phyloP scores from a whole-genome alignment of 2,329 filamentous ascomycete species.

The Tolypocladium nubicola region DNA sequence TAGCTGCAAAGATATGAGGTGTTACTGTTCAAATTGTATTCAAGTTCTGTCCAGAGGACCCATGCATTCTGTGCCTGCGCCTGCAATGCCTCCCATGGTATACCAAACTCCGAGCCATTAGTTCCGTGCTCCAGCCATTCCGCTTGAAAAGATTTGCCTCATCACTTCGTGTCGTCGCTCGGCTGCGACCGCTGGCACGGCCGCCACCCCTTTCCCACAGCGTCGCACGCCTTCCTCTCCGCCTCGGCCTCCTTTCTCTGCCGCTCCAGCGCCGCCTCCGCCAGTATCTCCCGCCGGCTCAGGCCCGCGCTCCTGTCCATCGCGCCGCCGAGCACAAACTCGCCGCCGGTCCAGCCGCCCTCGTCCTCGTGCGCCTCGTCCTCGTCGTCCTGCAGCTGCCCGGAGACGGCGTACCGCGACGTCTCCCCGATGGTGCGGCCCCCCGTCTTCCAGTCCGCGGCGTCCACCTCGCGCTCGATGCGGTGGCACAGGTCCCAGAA shows the following conservation, averaged over 20 bases:
- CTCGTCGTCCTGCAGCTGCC: conserved; percentile 31
- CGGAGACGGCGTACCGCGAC: conserved; percentile 46
- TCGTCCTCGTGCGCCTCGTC: conserved; percentile 53
- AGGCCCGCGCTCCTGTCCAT: conserved; percentile 35
- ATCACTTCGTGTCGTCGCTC: conserved; percentile 13
- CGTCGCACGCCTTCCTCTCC: conserved; percentile 19
- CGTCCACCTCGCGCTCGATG: conserved; percentile 80
- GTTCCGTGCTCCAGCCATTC: not conserved
- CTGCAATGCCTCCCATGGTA: not conserved
- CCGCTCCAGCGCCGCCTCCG: conserved; percentile 32
- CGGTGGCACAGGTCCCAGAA: conserved; percentile 86
- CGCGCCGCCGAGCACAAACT: conserved; percentile 59
- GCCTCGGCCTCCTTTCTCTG: conserved; percentile 21
- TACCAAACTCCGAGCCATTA: not conserved
- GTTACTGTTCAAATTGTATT: not conserved
- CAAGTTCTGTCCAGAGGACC: not conserved
- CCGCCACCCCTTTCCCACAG: conserved; percentile 17
- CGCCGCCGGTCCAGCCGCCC: conserved; percentile 68
- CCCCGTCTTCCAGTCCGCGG: conserved; percentile 64
- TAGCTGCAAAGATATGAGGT: conserved; percentile 7
- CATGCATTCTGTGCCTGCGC: not conserved
- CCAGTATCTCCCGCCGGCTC: conserved; percentile 64
- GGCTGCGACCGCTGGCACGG: conserved; percentile 15
- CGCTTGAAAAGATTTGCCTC: not conserved
- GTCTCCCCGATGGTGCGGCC: conserved; percentile 57